phyloP scores from a whole-genome alignment of 805 yeast species.

The Saccharomycopsis sp. region DNA sequence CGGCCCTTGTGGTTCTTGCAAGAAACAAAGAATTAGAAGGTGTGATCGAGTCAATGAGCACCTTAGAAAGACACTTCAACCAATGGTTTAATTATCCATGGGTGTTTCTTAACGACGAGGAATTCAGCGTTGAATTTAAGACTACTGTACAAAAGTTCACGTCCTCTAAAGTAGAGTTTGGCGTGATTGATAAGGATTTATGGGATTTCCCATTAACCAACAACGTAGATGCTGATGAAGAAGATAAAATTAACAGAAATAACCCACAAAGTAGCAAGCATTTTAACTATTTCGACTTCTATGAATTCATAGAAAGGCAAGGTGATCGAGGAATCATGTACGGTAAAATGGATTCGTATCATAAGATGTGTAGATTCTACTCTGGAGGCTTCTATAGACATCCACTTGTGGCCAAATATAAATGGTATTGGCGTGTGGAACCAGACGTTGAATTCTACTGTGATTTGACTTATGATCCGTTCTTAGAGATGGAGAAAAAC shows the following conservation, averaged over 20 bases:
- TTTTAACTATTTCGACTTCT: constrained; percentile 27
- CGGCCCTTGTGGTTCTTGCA: constrained; percentile 78
- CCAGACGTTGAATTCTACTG: constrained; percentile 88
- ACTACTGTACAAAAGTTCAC: constrained; percentile 45
- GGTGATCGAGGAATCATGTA: constrained; percentile 82
- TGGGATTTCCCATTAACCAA: constrained; percentile 63
- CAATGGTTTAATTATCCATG: constrained; percentile 94
- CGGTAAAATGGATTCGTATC: constrained; percentile 77
- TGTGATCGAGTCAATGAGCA: constrained; percentile 64
- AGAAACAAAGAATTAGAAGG: constrained; percentile 74
- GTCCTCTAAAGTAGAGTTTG: constrained; percentile 63
- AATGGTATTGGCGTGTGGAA: constrained; percentile 97
- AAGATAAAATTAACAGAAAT: constrained; percentile 21
- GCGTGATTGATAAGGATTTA: constrained; percentile 44
- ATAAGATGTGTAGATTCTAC: constrained; percentile 92
- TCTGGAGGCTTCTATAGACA: constrained; percentile 80
- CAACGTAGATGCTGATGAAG: constrained; percentile 30
- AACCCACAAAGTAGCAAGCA: background rate
- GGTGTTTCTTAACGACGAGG: constrained; percentile 79
- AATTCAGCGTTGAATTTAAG: constrained; percentile 61
- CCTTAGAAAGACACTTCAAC: constrained; percentile 83
- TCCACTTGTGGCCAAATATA: constrained; percentile 58
- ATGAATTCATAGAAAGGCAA: constrained; percentile 60
- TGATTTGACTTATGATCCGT: constrained; percentile 89
- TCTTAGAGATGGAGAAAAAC: constrained; percentile 62